Conservation (phyloP, 345 rosid genomes). For the Eucalyptus caleyi region DNA sequence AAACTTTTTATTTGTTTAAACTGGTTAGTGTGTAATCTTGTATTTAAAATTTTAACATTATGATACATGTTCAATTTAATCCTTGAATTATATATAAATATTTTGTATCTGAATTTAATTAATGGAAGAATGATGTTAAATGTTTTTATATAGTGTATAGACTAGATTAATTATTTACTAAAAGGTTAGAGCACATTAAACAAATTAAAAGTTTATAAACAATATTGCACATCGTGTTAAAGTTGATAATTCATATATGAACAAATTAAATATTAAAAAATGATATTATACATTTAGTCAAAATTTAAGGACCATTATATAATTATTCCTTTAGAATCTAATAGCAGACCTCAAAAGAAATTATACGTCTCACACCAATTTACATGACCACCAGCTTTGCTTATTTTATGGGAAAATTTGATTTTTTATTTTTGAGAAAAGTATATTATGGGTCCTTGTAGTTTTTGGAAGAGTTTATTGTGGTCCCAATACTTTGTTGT, state of each 20-base stretch:
- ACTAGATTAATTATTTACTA: too few species aligned
- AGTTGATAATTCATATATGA: too few species aligned
- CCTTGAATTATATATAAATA: too few species aligned
- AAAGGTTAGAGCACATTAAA: accelerated
- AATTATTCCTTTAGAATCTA: too few species aligned
- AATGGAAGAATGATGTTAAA: neutral
- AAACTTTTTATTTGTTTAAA: too few species aligned
- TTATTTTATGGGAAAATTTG: neutral
- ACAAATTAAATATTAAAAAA: too few species aligned
- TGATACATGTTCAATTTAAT: too few species aligned
- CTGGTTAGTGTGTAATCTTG: accelerated
- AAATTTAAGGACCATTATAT: too few species aligned
- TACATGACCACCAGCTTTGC: neutral
- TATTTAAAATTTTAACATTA: too few species aligned
- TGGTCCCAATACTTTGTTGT: neutral
- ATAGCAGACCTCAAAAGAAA: neutral
- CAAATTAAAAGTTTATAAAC: accelerated
- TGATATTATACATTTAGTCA: too few species aligned
- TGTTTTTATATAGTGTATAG: neutral
- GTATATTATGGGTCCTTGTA: neutral
- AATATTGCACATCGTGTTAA: too few species aligned
- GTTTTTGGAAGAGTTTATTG: neutral
- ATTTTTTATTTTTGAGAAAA: neutral
- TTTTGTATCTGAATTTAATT: too few species aligned
- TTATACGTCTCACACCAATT: neutral